Evolutionary conservation across 2,329 filamentous ascomycete species (phyloP).

Genomic region (Bipolaris cookei): DNA sequence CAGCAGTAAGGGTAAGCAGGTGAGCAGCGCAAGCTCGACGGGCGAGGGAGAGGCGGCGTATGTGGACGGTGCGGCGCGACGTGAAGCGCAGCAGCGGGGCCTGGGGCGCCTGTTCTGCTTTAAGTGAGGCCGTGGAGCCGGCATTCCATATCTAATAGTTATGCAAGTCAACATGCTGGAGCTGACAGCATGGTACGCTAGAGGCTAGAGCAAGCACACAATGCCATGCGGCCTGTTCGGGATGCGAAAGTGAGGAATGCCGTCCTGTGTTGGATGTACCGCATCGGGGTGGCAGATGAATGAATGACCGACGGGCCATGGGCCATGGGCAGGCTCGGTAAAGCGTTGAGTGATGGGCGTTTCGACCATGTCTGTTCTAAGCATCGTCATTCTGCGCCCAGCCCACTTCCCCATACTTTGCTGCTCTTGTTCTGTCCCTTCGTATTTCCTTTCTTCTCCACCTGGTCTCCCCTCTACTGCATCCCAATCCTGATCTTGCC

Average conservation of each 20-base stretch:
- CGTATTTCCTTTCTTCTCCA: conserved; percentile 1
- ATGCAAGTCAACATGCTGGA: conserved; percentile 42
- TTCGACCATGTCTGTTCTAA: conserved; percentile 9
- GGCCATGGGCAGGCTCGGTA: neutral
- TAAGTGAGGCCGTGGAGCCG: conserved; percentile 25
- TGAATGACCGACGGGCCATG: neutral
- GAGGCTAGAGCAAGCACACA: conserved; percentile 2
- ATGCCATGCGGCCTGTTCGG: neutral
- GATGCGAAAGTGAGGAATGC: neutral
- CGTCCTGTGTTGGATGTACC: no score
- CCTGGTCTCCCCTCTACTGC: neutral
- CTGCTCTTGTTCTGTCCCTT: conserved; percentile 1
- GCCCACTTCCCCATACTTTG: conserved; percentile 10
- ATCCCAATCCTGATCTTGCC: neutral
- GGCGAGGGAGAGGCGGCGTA: conserved; percentile 62
- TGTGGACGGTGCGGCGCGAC: conserved; percentile 50
- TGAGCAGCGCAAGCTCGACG: conserved; percentile 41
- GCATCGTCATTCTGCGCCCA: conserved; percentile 14
- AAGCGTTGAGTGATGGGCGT: conserved; percentile 5
- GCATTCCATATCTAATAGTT: conserved; percentile 3
- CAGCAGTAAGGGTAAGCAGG: conserved; percentile 45
- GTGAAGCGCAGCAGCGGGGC: conserved; percentile 52
- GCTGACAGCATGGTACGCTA: conserved; percentile 27
- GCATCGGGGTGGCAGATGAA: conserved; percentile 1
- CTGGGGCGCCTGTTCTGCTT: conserved; percentile 46